These are phyloP conservation scores for Flaveria bidentis DNA, from an alignment of 129 eudicot genomes.

Conservation along the genomic window DNA sequence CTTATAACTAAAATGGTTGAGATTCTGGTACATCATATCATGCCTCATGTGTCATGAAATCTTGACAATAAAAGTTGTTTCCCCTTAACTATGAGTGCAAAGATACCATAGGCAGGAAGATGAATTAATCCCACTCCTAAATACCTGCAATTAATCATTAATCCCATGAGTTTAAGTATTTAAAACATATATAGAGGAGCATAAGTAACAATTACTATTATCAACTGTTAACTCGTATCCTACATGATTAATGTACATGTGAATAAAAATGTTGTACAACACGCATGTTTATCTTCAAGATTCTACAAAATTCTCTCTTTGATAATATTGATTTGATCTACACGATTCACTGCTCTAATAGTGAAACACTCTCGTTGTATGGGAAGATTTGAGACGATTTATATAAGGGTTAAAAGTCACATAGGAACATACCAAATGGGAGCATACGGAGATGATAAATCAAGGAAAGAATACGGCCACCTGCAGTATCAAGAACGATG, in stretches of 20 bases:
- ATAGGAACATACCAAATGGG: slow-evolving; percentile 67
- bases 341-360: not conserved
- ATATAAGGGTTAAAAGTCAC: not conserved
- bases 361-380: not conserved
- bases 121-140: slow-evolving; percentile 64
- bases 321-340: not conserved
- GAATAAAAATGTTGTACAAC: not conserved
- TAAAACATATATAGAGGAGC: not conserved
- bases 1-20: slow-evolving; percentile 12
- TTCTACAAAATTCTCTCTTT: not conserved
- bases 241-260: not conserved
- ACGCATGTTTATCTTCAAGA: not conserved
- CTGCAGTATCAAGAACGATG: slow-evolving; percentile 49
- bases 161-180: slow-evolving; percentile 7
- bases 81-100: slow-evolving; percentile 48
- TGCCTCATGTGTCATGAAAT: slow-evolving; percentile 32
- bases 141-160: slow-evolving; percentile 61
- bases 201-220: not conserved
- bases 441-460: slow-evolving; percentile 86
- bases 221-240: not conserved
- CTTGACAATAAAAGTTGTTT: slow-evolving; percentile 62
- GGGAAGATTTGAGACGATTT: not conserved
- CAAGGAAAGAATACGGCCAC: slow-evolving; percentile 97
- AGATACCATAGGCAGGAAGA: slow-evolving; percentile 72
- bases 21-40: slow-evolving; percentile 27